Conservation (phyloP, 164 flowering plant genomes). For the Piper longum region DNA sequence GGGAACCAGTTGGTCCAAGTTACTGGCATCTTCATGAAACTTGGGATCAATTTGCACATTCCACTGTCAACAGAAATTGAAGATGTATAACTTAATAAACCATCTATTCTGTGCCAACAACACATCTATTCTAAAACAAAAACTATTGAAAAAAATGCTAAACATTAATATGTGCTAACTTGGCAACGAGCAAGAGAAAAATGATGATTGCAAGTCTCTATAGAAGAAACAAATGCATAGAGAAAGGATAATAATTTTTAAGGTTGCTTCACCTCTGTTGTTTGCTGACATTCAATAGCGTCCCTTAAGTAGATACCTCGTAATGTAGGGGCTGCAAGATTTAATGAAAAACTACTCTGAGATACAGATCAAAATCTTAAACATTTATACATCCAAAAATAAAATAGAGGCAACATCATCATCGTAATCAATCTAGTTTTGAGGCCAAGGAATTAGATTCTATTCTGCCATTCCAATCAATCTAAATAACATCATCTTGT, state of each 20-base stretch:
- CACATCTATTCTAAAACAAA: no score
- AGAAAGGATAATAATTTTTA: background rate
- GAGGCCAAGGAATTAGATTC: no score
- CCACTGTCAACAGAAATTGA: conserved; percentile 47
- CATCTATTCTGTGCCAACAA: no score
- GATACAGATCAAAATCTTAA: background rate
- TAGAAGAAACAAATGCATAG: background rate
- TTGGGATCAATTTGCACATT: conserved; percentile 70
- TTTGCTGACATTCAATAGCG: conserved; percentile 44
- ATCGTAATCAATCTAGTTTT: no score
- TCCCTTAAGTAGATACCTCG: conserved; percentile 93
- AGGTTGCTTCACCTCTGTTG: conserved; percentile 54
- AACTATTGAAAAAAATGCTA: background rate
- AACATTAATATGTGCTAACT: background rate
- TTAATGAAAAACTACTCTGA: background rate
- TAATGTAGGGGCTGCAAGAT: conserved; percentile 44
- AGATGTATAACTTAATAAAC: no score
- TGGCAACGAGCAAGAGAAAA: background rate
- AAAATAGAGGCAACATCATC: no score
- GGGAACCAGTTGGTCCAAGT: conserved; percentile 80
- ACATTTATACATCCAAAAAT: background rate
- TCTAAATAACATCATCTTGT: no score
- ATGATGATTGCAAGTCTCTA: background rate
- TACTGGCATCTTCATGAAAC: conserved; percentile 89
- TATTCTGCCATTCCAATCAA: no score